Evolutionary conservation across 768 basidiomycete species (phyloP), one percentile per base, ranked within the genome.

Genomic region (Trametes cubensis): DNA sequence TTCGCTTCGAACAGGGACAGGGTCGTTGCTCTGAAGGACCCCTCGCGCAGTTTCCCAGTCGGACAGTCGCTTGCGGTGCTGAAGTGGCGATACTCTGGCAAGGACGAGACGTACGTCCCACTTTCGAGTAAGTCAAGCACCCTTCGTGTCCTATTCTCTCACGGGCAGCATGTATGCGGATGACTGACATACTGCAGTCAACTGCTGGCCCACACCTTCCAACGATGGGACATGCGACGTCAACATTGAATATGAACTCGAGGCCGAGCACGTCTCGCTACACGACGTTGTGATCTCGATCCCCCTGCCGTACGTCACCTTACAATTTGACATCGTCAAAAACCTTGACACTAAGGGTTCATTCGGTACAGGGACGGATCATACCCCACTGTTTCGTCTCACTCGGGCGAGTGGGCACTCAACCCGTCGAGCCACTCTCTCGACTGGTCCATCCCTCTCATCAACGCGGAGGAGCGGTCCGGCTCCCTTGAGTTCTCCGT

Each of bases 171-270:
- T 21, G 46, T 46, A 18, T 53, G 44, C 39, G 34, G 14, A 11
- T 34, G 44, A 25, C 41, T 49, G 26, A 50, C 44, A 34, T 2
- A 57, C 30, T 59, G 20, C 66, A 95, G 95, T 99, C 73, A 99
- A 94, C 72, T 95, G 94, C 76, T 98, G 95, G 95, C 97, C 95
- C 14, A 88, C 94, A 14, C 90, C 92, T 6, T 88, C 91, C 41
- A 93, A 92, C 68, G 90, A 94, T 63, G 94, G 94, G n/a, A 89
- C 89, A 1, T 91, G 88, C 67, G 94, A 96, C 65, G 92, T 98
- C 62, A 95, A 92, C 75, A 92, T 98, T 64, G 97, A 98, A 75
- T 98, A 97, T 71, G 95, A 98, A 73, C 88, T 98, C 48, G 94
- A 96, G 72, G 91, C 94, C 65, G 83, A 90, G 64, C 82, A 81